Conservation (phyloP, 768 basidiomycete genomes). For the Amanita pallidorosea region DNA sequence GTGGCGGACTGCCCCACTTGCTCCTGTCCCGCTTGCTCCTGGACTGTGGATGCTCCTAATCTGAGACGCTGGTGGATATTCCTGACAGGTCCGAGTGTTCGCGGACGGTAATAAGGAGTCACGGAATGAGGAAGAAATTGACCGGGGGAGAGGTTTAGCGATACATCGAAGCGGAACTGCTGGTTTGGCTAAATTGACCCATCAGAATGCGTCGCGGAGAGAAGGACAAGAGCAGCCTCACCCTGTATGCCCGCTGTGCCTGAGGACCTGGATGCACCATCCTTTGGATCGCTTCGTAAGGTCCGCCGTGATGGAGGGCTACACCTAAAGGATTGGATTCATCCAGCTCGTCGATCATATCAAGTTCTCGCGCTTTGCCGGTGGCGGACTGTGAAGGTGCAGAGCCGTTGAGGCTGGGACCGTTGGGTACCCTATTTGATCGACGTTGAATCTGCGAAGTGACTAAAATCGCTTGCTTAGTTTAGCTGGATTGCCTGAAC, state of each 20-base stretch:
- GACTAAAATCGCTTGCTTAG: neutral
- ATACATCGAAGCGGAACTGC: constrained; percentile 27
- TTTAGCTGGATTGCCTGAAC: neutral
- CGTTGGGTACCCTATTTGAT: neutral
- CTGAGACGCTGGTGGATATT: neutral
- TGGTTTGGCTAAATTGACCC: neutral
- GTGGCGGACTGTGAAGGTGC: neutral
- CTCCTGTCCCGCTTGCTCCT: neutral
- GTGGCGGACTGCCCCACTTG: neutral
- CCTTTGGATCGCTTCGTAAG: constrained; percentile 54
- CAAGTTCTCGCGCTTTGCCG: constrained; percentile 27
- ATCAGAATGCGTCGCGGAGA: neutral
- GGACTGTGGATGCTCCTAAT: neutral
- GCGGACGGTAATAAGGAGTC: constrained; percentile 6
- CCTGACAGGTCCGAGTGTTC: neutral
- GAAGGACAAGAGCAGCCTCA: neutral
- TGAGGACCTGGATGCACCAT: constrained; percentile 14
- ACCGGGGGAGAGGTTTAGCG: constrained; percentile 42
- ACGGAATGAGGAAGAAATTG: constrained; percentile 40
- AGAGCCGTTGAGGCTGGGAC: neutral
- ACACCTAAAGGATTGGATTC: constrained; percentile 62
- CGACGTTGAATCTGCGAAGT: neutral
- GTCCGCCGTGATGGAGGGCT: constrained; percentile 56
- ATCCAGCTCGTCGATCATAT: constrained; percentile 71
- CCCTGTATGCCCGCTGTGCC: neutral